Conservation (phyloP, 2,329 filamentous ascomycete species). For the Beauveria sp. region DNA sequence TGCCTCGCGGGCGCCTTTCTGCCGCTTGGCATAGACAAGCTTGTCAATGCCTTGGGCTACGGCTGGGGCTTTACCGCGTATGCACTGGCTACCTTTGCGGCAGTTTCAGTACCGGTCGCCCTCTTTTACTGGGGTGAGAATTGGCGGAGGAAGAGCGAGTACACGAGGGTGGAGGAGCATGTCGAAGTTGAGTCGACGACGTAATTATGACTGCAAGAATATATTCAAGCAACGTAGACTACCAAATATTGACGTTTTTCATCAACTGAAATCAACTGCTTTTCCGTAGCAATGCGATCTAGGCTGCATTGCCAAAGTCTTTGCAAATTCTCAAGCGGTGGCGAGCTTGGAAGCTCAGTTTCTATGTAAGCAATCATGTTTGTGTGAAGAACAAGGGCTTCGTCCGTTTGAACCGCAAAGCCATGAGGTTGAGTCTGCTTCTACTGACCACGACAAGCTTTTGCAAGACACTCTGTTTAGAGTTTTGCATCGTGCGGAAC, state of each 20-base stretch:
- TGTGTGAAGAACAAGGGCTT: neutral
- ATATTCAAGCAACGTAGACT: no score
- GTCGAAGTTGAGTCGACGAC: neutral
- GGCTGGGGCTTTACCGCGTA: slow-evolving; percentile 3
- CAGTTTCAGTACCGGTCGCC: slow-evolving; percentile 44
- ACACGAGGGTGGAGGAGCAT: slow-evolving; percentile 7
- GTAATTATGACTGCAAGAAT: neutral
- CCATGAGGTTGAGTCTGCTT: neutral
- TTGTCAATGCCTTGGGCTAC: slow-evolving; percentile 39
- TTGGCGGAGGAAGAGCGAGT: slow-evolving; percentile 28
- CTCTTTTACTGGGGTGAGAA: slow-evolving; percentile 41
- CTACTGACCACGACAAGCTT: neutral
- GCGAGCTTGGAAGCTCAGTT: no score
- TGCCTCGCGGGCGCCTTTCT: slow-evolving; percentile 96
- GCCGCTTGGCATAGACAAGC: slow-evolving; percentile 87
- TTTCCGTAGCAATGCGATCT: no score
- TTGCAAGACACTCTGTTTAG: neutral
- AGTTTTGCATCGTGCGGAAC: neutral
- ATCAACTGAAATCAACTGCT: neutral
- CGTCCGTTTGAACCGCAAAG: neutral
- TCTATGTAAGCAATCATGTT: neutral
- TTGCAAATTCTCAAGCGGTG: no score
- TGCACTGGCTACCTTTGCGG: slow-evolving; percentile 9
- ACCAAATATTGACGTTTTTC: no score
- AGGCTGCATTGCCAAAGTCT: no score